Conservation (phyloP, 306 rosid genomes). For the Neltuma alba region DNA sequence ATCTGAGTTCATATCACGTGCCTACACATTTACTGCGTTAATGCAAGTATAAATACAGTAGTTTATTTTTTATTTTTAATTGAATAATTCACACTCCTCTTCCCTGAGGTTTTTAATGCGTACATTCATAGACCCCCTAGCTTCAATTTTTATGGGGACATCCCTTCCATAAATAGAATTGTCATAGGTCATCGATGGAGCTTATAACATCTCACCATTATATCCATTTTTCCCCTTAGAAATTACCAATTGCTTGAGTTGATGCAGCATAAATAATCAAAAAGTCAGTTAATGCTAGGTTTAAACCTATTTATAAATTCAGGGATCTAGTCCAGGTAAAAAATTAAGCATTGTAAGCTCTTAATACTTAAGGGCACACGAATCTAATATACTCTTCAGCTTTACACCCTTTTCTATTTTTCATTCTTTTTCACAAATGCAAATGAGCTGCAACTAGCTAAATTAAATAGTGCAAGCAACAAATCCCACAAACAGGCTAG, state of each 20-base stretch:
- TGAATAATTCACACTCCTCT: not conserved
- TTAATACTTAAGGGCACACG: not conserved
- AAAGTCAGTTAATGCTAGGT: not conserved
- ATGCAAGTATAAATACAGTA: not conserved
- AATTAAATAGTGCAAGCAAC: constrained; percentile 9
- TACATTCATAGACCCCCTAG: not conserved
- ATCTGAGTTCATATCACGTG: not conserved
- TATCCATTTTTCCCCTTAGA: not conserved
- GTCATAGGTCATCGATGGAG: not conserved
- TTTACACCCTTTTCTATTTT: not conserved
- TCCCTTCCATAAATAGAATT: not conserved
- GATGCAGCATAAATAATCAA: not conserved
- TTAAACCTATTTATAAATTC: not conserved
- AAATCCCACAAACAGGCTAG: constrained; percentile 15
- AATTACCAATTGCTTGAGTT: not conserved
- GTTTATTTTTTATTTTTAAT: not conserved
- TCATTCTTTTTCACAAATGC: not conserved
- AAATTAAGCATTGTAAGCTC: not conserved
- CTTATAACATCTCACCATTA: not conserved
- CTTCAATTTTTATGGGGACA: not conserved
- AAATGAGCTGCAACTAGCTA: not conserved
- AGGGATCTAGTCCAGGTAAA: not conserved
- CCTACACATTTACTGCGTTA: not conserved
- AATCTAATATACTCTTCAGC: not conserved
- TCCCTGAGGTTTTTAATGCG: not conserved